Conservation (phyloP, 2,329 filamentous ascomycete genomes). For the Arthrobotrys conoides region DNA sequence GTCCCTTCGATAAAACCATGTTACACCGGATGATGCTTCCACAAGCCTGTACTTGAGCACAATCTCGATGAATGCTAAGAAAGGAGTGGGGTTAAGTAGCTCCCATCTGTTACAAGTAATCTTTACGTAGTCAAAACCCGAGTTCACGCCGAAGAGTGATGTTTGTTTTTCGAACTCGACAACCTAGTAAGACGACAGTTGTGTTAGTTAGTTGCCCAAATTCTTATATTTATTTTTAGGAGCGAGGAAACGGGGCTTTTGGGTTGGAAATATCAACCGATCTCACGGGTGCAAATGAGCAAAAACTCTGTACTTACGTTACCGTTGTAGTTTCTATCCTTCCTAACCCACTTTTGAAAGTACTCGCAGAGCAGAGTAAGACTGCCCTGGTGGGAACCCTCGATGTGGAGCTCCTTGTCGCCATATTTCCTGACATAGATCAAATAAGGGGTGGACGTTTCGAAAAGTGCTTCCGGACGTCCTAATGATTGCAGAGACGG, state of each 20-base stretch:
- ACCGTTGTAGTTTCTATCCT: conserved; percentile 55
- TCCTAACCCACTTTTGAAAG: conserved; percentile 58
- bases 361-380: conserved; percentile 56
- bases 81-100: conserved; percentile 55
- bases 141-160: conserved; percentile 50
- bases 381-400: conserved; percentile 57
- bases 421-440: conserved; percentile 58
- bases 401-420: conserved; percentile 58
- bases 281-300: not conserved
- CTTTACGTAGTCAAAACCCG: conserved; percentile 56
- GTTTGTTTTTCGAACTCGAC: conserved; percentile 56
- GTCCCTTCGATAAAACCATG: conserved; percentile 57
- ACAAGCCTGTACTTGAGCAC: conserved; percentile 55
- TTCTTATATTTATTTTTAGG: not conserved
- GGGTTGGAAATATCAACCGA: too few species aligned
- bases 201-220: conserved; percentile 30
- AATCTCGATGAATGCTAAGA: conserved; percentile 56
- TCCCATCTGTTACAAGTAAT: conserved; percentile 59
- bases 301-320: conserved; percentile 47
- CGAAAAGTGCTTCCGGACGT: conserved; percentile 51
- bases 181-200: conserved; percentile 30
- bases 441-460: conserved; percentile 51
- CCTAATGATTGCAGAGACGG: conserved; percentile 31
- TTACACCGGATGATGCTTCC: conserved; percentile 50
- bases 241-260: not conserved